Base-by-base conservation (phyloP, 2,329 filamentous ascomycete species). In the Colletotrichum tabaci region DNA sequence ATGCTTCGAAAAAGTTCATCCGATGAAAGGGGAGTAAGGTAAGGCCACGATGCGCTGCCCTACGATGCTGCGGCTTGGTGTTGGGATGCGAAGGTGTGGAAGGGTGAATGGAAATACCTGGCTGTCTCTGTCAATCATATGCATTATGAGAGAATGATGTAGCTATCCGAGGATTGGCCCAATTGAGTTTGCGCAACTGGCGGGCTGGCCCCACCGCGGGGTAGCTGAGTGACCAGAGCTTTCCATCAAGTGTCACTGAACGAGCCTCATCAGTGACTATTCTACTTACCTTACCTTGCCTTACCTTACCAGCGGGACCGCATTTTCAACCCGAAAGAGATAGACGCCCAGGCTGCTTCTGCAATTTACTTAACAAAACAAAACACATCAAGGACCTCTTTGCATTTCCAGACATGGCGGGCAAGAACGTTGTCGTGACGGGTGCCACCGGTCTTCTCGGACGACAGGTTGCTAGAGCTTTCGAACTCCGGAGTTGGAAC, bases 401-500 rank as follows among this genome's bases (percentile, higher is more conserved):
- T 10, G 9, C 1, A 21, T 10, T 15, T 16, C 6, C 13, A 18
- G 74, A 67, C 3, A 84, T 84, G 82, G 62, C 79, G 1, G 62
- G 72, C 8, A 82, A 87, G 70, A 91, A 87, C 35, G 94, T 89
- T 12, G 86, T 98, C 35, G 85, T 98, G 66, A 98, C 95, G 8
- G 95, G 95, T 68, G 94, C 94, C 47, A 96, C 93, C 23, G 95
- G 95, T 66, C 87, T 97, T 13, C 88, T 98, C 2, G 95, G 95
- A 60, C 90, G 94, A 53, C 91, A 96, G 80, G 92, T 97, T 13
- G 86, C 92, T 66, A 89, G 88, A 73, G 89, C 89, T 15, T 97
- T 98, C 80, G 85, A 91, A 65, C 82, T 87, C 67, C 87, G 86
- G 40, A 86, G 88, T 47, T 97, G 94, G 89, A 84, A 85, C n/a